Base-by-base conservation (phyloP, 345 rosid genomes). In the Reutealis trisperma region DNA sequence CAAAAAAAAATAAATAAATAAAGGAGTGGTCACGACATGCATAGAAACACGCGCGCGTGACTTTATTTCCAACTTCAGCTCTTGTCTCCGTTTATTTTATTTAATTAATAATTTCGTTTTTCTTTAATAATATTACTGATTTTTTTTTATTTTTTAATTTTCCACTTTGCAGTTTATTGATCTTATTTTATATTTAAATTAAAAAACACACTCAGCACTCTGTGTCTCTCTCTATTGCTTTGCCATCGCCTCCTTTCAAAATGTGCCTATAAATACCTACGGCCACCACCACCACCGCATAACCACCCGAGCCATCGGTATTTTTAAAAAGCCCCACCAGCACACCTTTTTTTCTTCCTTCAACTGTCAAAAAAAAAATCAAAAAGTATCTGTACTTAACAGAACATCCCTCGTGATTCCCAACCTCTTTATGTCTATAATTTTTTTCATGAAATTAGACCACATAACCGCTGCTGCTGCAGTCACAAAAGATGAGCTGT, bases 401-500 rank as follows among this genome's bases (percentile, higher is more conserved):
- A 27, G 63, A 79, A 59, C 64, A 60, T 34, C 62, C 82, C 78
- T 67, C 77, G 63, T 67, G 73, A 79, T 67, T 79, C 81, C 74
- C 67, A 77, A 42, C n/a, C 42, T 0, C 14, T 55, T 8, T 24
- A 57, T 18, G 30, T 58, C 51, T 19, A 72, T 54, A 59, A 27
- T 16, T 6, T 59, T 54, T 41, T 25, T 27, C 81, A 78, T 78
- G 81, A 78, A 55, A 78, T 61, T 78, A 45, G 73, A 49, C 77
- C 68, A 55, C 41, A n/a, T 0, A 61, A 52, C 37, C 55, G 6
- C 63, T 63, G 34, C 57, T 14, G 64, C 74, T 60, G 8, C 45
- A 51, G 21, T 44, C 60, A 1, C 47, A 2, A 42, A 63, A 21
- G 81, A 52, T 41, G 71, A 71, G 70, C 80, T 84, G 87, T 90